Evolutionary conservation across 768 basidiomycete species (phyloP).

Genomic region (Pholiota molesta): DNA sequence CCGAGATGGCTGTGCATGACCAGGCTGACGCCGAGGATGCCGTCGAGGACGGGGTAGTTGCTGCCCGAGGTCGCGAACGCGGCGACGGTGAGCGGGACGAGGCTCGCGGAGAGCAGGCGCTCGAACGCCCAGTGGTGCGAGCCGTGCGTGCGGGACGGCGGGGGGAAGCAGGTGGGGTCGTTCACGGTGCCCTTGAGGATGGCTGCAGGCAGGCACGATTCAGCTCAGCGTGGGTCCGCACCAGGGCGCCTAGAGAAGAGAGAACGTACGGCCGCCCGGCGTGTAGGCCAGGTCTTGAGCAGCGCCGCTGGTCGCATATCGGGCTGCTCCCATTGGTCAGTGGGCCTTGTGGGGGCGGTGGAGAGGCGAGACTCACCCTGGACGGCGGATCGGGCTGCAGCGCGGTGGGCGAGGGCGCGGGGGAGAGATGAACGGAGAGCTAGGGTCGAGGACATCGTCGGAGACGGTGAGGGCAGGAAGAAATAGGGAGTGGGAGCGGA

Average conservation of each 20-base stretch:
- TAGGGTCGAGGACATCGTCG: slow-evolving; percentile 52
- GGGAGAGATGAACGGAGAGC: slow-evolving; percentile 52
- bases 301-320: slow-evolving; percentile 39
- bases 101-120: slow-evolving; percentile 82
- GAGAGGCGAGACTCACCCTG: slow-evolving; percentile 40
- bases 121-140: slow-evolving; percentile 96
- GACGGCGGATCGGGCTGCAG: slow-evolving; percentile 39
- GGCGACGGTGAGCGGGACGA: slow-evolving; percentile 87
- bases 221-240: background rate
- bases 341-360: background rate
- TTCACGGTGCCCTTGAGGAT: slow-evolving; percentile 92
- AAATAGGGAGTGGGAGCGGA: slow-evolving; percentile 8
- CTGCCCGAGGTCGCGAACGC: slow-evolving; percentile 80
- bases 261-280: slow-evolving; percentile 70
- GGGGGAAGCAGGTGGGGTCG: slow-evolving; percentile 90
- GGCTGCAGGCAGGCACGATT: slow-evolving; percentile 49
- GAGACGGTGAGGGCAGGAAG: slow-evolving; percentile 22
- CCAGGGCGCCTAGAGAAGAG: background rate
- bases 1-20: slow-evolving; percentile 97
- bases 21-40: slow-evolving; percentile 82
- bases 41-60: slow-evolving; percentile 86
- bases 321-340: slow-evolving; percentile 32
- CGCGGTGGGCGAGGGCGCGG: slow-evolving; percentile 45
- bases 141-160: slow-evolving; percentile 79
- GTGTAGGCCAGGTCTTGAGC: slow-evolving; percentile 42